A percentile compares a stretch with the other conserved stretches of the same genome.
Conservation (phyloP, 257 asterid genomes). For the Nicotiana knightiana region DNA sequence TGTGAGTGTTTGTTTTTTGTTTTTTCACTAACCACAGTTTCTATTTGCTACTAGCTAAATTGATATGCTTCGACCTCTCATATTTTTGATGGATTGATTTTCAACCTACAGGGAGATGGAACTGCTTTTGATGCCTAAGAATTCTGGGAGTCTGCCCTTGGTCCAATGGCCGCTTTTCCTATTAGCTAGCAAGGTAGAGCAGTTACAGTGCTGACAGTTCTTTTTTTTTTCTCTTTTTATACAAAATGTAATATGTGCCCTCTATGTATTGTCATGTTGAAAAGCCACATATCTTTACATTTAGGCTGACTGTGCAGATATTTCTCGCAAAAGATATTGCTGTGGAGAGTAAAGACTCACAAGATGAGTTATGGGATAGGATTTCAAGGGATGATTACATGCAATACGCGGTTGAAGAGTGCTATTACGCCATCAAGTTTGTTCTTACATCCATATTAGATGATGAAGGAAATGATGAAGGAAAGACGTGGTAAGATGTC, state of each 20-base stretch:
- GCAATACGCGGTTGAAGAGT: slow-evolving; percentile 94
- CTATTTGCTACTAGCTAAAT: background rate
- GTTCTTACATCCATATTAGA: slow-evolving; percentile 70
- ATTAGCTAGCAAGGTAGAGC: slow-evolving; percentile 82
- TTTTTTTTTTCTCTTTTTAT: background rate
- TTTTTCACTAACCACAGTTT: slow-evolving; percentile 10
- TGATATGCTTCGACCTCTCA: slow-evolving; percentile 6
- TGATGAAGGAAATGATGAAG: slow-evolving; percentile 78
- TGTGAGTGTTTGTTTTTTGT: slow-evolving; percentile 45
- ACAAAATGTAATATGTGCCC: slow-evolving; percentile 17
- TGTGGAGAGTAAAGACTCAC: slow-evolving; percentile 68
- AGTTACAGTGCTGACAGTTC: slow-evolving; percentile 8
- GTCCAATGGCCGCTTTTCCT: slow-evolving; percentile 99
- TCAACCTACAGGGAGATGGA: slow-evolving; percentile 72
- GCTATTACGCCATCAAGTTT: slow-evolving; percentile 55
- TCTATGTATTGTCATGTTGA: background rate
- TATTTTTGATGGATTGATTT: slow-evolving; percentile 13
- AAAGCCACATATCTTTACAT: slow-evolving; percentile 7
- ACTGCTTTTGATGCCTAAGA: slow-evolving; percentile 87
- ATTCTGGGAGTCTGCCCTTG: slow-evolving; percentile 53
- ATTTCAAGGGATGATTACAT: slow-evolving; percentile 91
- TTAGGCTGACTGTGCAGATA: slow-evolving; percentile 34
- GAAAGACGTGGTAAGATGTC: slow-evolving; percentile 67
- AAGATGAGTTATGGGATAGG: slow-evolving; percentile 90
- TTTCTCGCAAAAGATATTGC: slow-evolving; percentile 95